Evolutionary conservation across 1,284 basidiomycete species (phyloP).

Genomic region (Cutaneotrichosporon spelunceum): DNA sequence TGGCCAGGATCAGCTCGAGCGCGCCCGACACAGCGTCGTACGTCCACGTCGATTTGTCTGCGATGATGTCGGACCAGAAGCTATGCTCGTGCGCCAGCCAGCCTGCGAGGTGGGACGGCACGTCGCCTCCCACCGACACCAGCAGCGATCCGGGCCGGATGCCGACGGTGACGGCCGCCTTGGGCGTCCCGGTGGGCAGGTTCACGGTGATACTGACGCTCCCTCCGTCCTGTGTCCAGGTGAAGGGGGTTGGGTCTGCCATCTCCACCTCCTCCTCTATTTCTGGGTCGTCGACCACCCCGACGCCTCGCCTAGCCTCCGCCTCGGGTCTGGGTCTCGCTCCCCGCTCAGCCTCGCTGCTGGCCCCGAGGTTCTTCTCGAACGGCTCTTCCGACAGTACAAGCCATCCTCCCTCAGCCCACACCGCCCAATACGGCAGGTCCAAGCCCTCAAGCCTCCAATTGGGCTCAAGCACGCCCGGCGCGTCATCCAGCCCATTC

Average conservation of each 20-base stretch:
- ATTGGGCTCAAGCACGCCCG: constrained; percentile 51
- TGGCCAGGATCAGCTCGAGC: constrained; percentile 79
- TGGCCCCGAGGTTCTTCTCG: constrained; percentile 21
- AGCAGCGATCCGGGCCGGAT: constrained; percentile 60
- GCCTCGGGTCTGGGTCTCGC: constrained; percentile 21
- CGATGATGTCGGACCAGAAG: constrained; percentile 72
- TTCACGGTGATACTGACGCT: constrained; percentile 77
- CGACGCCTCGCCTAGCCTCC: constrained; percentile 34
- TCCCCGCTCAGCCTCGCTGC: constrained; percentile 19
- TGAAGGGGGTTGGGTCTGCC: constrained; percentile 61
- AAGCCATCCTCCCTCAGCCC: constrained; percentile 39
- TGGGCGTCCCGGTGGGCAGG: constrained; percentile 66
- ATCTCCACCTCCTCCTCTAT: constrained; percentile 16
- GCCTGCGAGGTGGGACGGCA: constrained; percentile 55
- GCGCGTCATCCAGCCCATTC: constrained; percentile 26
- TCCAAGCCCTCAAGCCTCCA: constrained; percentile 71
- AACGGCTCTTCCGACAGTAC: constrained; percentile 36
- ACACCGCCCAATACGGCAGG: constrained; percentile 58
- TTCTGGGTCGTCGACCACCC: constrained; percentile 16
- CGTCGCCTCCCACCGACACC: constrained; percentile 19
- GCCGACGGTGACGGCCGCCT: constrained; percentile 62
- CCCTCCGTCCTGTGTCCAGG: constrained; percentile 84
- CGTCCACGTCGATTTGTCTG: constrained; percentile 76
- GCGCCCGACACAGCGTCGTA: constrained; percentile 70
- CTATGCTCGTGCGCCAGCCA: constrained; percentile 57